These are phyloP conservation scores for Colletotrichum tabaci DNA, from an alignment of 2,329 filamentous ascomycete species.

Conservation along the genomic window DNA sequence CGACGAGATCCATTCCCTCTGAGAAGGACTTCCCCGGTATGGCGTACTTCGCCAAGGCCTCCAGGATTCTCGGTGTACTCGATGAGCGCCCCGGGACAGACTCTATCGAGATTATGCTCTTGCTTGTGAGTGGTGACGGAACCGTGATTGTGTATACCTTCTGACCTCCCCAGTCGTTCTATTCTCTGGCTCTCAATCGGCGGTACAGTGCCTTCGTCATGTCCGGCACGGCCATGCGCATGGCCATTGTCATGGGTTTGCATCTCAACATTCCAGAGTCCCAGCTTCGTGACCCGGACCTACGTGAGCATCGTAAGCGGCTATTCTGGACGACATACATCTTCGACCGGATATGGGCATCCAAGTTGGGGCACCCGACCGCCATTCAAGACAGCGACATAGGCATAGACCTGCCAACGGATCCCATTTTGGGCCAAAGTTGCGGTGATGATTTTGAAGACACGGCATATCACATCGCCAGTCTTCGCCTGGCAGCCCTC, in stretches of 20 bases:
- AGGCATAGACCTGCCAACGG: constrained; percentile 58
- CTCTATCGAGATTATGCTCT: constrained; percentile 59
- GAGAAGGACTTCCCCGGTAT: constrained; percentile 58
- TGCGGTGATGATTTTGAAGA: constrained; percentile 50
- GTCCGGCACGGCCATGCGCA: constrained; percentile 60
- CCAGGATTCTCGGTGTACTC: constrained; percentile 55
- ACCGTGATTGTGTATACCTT: background rate
- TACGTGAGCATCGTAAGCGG: constrained; percentile 56
- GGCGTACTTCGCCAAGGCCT: constrained; percentile 58
- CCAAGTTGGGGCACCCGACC: constrained; percentile 63
- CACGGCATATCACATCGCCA: constrained; percentile 51
- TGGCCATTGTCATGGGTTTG: constrained; percentile 51
- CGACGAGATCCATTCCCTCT: constrained; percentile 52
- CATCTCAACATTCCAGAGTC: constrained; percentile 48
- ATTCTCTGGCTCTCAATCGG: constrained; percentile 60
- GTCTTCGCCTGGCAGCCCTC: constrained; percentile 55
- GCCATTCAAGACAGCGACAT: constrained; percentile 65
- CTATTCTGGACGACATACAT: constrained; percentile 62
- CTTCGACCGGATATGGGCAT: constrained; percentile 63
- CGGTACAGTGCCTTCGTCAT: constrained; percentile 60
- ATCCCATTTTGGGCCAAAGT: constrained; percentile 25
- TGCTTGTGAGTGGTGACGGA: constrained; percentile 55
- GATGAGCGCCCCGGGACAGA: constrained; percentile 60
- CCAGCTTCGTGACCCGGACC: constrained; percentile 54
- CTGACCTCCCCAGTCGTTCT: constrained; percentile 54